phyloP scores from a whole-genome alignment of 148 eudicot species.

The Spergularia bocconei region DNA sequence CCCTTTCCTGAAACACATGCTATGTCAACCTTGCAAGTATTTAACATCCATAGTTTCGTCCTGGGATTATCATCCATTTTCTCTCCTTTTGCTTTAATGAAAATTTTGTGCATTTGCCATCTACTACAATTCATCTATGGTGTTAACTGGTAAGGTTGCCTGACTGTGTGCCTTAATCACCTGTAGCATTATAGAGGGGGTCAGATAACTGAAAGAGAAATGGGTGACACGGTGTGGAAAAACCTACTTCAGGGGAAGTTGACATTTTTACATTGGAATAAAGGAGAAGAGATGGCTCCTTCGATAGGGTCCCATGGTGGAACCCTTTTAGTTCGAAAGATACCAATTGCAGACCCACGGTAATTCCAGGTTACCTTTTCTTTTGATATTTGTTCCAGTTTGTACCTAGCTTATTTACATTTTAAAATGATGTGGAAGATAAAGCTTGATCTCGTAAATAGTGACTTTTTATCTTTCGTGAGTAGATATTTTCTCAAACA shows the following conservation, averaged over 20 bases:
- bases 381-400: not conserved
- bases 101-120: not conserved
- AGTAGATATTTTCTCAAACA: not conserved
- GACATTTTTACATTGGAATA: slow-evolving; percentile 76
- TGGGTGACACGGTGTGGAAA: slow-evolving; percentile 55
- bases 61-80: not conserved
- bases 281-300: slow-evolving; percentile 89
- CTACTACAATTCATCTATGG: not conserved
- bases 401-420: not conserved
- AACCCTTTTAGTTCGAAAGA: slow-evolving; percentile 83
- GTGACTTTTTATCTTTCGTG: not conserved
- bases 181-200: slow-evolving; percentile 60
- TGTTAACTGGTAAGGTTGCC: slow-evolving; percentile 2
- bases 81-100: not conserved
- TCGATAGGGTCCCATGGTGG: slow-evolving; percentile 64
- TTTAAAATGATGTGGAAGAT: not conserved
- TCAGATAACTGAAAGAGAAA: slow-evolving; percentile 40
- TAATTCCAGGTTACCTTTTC: slow-evolving; percentile 30
- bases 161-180: slow-evolving; percentile 15
- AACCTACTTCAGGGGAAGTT: slow-evolving; percentile 63
- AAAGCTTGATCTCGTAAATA: not conserved
- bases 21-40: not conserved
- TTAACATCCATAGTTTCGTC: not conserved
- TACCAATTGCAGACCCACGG: slow-evolving; percentile 70
- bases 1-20: not conserved